phyloP scores from a whole-genome alignment of 1,139 yeast genomes.

The Sugiyamaella pinicola region DNA sequence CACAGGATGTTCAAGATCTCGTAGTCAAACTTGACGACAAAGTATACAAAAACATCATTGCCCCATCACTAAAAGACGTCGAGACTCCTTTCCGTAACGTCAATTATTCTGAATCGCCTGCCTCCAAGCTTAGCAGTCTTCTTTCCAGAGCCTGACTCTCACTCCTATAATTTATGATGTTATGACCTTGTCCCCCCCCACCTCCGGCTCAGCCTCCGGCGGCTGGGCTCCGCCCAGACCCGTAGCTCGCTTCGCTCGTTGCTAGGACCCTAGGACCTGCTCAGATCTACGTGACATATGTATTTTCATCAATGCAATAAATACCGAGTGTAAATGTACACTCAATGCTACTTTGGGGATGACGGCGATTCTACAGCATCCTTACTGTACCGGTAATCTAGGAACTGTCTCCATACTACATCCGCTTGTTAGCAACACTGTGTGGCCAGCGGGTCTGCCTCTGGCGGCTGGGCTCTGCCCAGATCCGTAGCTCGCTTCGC shows the following conservation, averaged over 20 bases:
- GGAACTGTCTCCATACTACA: constrained; percentile 31
- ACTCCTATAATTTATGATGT: neutral
- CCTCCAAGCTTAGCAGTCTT: constrained; percentile 17
- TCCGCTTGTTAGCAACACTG: neutral
- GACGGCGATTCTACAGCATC: neutral
- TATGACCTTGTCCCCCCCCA: neutral
- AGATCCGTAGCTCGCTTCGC: no score
- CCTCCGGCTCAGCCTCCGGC: no score
- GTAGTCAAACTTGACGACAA: constrained; percentile 36
- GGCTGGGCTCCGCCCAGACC: neutral
- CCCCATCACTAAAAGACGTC: constrained; percentile 36
- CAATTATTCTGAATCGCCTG: constrained; percentile 8
- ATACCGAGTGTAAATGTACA: constrained; percentile 1
- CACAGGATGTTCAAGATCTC: constrained; percentile 32
- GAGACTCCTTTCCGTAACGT: constrained; percentile 24
- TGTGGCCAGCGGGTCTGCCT: no score
- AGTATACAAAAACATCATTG: constrained; percentile 32
- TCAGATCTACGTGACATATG: neutral
- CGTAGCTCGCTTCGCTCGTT: neutral
- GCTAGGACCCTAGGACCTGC: no score
- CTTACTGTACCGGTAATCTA: constrained; percentile 21
- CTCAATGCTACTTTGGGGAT: neutral
- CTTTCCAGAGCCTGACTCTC: constrained; percentile 16
- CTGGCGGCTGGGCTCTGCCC: no score
- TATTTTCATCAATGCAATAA: constrained; percentile 16